Conservation (phyloP, 352 stramenopile genomes). For the Plasmopara muralis region DNA sequence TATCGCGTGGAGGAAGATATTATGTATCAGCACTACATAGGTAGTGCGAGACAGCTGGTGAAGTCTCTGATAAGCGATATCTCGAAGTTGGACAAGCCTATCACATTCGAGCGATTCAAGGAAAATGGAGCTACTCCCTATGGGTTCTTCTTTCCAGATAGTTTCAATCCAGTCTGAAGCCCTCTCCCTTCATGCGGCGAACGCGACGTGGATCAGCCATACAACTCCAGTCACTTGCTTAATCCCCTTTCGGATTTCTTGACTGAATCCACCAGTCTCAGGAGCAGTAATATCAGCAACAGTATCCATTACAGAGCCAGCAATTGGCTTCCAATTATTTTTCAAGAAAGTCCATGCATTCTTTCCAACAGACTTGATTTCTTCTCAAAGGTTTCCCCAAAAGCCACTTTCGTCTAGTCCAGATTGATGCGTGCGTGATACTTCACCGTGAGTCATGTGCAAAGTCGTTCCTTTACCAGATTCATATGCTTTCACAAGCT, state of each 20-base stretch:
- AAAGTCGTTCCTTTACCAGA: slow-evolving; percentile 3
- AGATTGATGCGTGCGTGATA: slow-evolving; percentile 2
- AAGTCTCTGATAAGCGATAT: slow-evolving; percentile 1
- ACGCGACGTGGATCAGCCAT: background rate
- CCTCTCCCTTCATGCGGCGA: background rate
- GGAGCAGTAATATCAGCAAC: slow-evolving; percentile 5
- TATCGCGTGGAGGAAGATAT: slow-evolving; percentile 1
- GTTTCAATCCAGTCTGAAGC: background rate
- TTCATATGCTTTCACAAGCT: slow-evolving; percentile 7
- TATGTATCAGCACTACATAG: slow-evolving; percentile 1
- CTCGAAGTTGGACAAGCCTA: slow-evolving; percentile 1
- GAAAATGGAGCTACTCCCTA: background rate
- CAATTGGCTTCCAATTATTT: slow-evolving; percentile 7
- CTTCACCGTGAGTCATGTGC: slow-evolving; percentile 6
- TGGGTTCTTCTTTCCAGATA: background rate
- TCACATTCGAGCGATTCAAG: background rate
- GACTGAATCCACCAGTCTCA: background rate
- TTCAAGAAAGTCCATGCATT: slow-evolving; percentile 4
- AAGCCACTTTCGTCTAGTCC: slow-evolving; percentile 3
- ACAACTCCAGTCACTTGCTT: background rate
- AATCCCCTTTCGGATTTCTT: background rate
- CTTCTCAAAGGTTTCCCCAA: slow-evolving; percentile 1
- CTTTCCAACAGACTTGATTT: slow-evolving; percentile 5
- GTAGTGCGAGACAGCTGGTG: background rate
- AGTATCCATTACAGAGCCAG: slow-evolving; percentile 7